Conservation (phyloP, 345 rosid species). For the Eucalyptus decipiens region DNA sequence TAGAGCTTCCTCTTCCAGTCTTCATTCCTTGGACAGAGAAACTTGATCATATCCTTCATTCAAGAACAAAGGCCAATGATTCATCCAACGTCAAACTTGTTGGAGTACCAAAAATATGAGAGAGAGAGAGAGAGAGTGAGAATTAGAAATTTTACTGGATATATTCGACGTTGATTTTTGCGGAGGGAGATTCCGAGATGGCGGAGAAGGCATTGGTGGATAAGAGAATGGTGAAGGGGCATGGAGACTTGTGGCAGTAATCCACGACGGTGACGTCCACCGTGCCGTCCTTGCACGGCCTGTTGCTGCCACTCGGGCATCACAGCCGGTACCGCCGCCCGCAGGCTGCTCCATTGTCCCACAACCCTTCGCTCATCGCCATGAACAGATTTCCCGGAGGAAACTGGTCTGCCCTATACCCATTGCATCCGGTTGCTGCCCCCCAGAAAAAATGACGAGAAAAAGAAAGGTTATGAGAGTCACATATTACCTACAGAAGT, state of each 20-base stretch:
- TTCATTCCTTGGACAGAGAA: background rate
- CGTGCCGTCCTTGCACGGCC: conserved; percentile 6
- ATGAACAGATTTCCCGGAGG: conserved; percentile 7
- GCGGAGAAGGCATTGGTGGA: conserved; percentile 10
- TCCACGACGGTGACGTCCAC: conserved; percentile 27
- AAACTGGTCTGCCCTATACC: conserved; percentile 12
- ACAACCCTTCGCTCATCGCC: conserved; percentile 14
- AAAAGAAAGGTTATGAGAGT: background rate
- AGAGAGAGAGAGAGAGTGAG: background rate
- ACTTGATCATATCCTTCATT: background rate
- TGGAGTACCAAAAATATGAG: background rate
- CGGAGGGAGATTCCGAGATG: background rate
- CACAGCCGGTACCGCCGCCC: conserved; percentile 8
- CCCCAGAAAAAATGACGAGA: background rate
- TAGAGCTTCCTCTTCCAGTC: background rate
- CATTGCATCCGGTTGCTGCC: conserved; percentile 8
- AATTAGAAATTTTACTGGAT: conserved; percentile 1
- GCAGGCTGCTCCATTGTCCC: conserved; percentile 29
- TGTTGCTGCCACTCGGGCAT: conserved; percentile 13
- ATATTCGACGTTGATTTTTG: conserved; percentile 17
- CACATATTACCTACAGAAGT: background rate
- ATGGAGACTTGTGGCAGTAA: conserved; percentile 10
- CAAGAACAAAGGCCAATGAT: background rate
- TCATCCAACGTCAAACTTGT: background rate
- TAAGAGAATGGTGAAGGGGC: conserved; percentile 16